A percentile compares a stretch with the other conserved stretches of the same genome.
Evolutionary conservation across 2,329 filamentous ascomycete genomes (phyloP).

Genomic region (Neonectria hederae): DNA sequence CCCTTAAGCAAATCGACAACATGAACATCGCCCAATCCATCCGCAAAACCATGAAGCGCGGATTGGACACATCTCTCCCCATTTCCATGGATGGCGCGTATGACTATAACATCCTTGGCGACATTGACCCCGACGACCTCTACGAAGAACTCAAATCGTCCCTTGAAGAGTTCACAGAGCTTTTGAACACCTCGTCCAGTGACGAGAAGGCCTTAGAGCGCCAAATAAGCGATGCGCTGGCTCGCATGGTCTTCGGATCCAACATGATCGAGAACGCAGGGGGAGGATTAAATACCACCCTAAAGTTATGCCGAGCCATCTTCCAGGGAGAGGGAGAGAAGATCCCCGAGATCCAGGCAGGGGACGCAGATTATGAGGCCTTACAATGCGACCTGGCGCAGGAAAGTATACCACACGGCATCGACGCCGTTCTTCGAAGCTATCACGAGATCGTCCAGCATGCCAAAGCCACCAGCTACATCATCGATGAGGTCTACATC

Average conservation of each 20-base stretch:
- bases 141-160: neutral
- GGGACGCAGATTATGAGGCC: neutral
- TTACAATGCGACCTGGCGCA: neutral
- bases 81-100: slow-evolving; percentile 11
- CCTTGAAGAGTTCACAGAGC: neutral
- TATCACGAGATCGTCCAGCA: slow-evolving; percentile 27
- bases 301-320: neutral
- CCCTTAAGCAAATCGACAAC: neutral
- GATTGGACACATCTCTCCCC: neutral
- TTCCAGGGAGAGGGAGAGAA: neutral
- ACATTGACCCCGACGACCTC: neutral
- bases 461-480: slow-evolving; percentile 21
- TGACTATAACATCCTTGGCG: neutral
- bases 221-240: neutral
- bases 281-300: neutral
- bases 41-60: neutral
- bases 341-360: neutral
- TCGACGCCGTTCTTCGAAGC: neutral
- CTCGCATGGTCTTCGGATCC: slow-evolving; percentile 17
- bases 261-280: slow-evolving; percentile 21
- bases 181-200: neutral
- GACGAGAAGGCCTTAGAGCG: neutral
- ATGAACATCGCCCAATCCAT: neutral
- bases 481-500: slow-evolving; percentile 26
- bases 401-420: neutral